Conservation (phyloP, 495 filamentous ascomycete species). For the Xylaria palmicola region DNA sequence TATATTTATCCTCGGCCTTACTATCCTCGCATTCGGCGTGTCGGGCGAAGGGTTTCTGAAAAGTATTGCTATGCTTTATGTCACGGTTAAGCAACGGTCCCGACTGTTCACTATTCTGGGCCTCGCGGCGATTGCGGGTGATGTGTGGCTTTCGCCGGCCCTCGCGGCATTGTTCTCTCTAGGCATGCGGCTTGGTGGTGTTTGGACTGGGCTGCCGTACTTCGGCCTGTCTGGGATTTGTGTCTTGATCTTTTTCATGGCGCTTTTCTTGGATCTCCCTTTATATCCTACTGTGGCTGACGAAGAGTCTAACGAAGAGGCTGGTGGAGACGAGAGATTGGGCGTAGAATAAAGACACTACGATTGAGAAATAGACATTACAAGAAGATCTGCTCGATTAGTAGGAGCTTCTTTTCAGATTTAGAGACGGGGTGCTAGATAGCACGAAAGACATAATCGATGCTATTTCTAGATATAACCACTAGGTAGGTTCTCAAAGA, state of each 20-base stretch:
- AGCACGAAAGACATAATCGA: neutral
- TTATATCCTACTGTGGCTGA: slow-evolving; percentile 1
- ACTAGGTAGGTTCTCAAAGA: no score
- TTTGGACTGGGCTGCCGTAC: slow-evolving; percentile 32
- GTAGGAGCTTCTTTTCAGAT: neutral
- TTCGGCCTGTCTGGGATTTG: slow-evolving; percentile 26
- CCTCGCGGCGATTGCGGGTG: slow-evolving; percentile 24
- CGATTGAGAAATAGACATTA: neutral
- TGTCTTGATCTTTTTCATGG: slow-evolving; percentile 24
- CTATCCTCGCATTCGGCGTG: slow-evolving; percentile 29
- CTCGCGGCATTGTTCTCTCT: slow-evolving; percentile 30
- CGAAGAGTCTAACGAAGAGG: slow-evolving; percentile 19
- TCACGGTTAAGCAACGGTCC: slow-evolving; percentile 25
- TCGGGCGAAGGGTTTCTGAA: slow-evolving; percentile 27
- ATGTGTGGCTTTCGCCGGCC: slow-evolving; percentile 26
- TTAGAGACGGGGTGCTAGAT: neutral
- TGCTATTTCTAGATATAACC: no score
- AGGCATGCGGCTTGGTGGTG: slow-evolving; percentile 30
- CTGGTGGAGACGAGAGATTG: neutral
- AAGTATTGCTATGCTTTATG: slow-evolving; percentile 24
- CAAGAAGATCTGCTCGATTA: neutral
- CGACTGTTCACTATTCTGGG: slow-evolving; percentile 28
- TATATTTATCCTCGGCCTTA: slow-evolving; percentile 25
- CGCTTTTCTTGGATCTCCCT: slow-evolving; percentile 21
- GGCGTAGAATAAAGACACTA: neutral